Evolutionary conservation across 768 basidiomycete genomes (phyloP).

Genomic region (Erythrobasidium yunnanense): DNA sequence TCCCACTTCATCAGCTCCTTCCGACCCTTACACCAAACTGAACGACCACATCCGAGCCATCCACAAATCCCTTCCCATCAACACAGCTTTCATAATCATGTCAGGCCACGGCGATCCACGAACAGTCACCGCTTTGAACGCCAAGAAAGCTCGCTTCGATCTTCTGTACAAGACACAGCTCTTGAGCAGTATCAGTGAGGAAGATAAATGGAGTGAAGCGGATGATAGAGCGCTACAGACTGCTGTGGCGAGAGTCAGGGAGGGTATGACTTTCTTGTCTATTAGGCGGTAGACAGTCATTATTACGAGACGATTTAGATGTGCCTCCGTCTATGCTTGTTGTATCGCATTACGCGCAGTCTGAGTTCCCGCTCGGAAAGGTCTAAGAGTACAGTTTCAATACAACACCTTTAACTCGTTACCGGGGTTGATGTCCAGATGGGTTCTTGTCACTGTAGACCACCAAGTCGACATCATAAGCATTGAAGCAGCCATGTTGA

Average conservation of each 20-base stretch:
- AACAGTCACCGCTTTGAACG: constrained; percentile 60
- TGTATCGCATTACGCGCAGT: too few relatives aligned
- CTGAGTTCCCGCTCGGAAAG: too few relatives aligned
- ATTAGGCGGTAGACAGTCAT: constrained; percentile 20
- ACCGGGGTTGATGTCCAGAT: constrained; percentile 12
- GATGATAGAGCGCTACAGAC: constrained; percentile 72
- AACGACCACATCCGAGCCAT: constrained; percentile 55
- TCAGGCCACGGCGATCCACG: constrained; percentile 84
- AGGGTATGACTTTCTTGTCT: constrained; percentile 60
- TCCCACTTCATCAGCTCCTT: not conserved
- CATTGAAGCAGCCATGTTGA: not conserved
- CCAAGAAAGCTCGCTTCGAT: constrained; percentile 64
- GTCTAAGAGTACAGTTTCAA: too few relatives aligned
- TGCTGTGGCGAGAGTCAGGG: constrained; percentile 67
- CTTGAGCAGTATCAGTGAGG: constrained; percentile 46
- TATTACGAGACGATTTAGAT: too few relatives aligned
- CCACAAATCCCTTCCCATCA: constrained; percentile 59
- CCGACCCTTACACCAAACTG: constrained; percentile 43
- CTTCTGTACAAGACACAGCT: constrained; percentile 45
- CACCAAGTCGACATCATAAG: not conserved
- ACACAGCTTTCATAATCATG: constrained; percentile 72
- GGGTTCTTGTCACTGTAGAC: not conserved
- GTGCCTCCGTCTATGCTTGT: too few relatives aligned
- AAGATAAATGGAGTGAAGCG: constrained; percentile 60
- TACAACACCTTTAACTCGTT: too few relatives aligned